Conservation (phyloP, 2,329 filamentous ascomycete species). For the Diaporthe destruens region DNA sequence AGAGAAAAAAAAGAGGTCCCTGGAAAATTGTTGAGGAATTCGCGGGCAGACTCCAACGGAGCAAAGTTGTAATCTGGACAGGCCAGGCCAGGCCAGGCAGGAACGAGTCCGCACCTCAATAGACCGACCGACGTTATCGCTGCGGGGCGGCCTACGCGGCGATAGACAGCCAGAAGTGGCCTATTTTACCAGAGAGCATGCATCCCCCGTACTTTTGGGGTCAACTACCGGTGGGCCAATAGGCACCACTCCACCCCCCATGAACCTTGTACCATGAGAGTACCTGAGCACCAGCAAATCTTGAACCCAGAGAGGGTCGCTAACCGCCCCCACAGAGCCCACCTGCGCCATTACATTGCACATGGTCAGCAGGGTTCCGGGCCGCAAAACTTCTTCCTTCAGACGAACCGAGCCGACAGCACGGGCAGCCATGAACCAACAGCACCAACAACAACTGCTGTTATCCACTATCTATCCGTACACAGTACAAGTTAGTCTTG, state of each 20-base stretch:
- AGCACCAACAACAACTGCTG: too few relatives aligned
- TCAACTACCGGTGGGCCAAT: slow-evolving; percentile 29
- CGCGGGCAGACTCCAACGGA: neutral
- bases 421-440: slow-evolving; percentile 11
- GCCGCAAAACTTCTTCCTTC: slow-evolving; percentile 2
- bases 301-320: neutral
- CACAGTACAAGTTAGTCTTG: neutral
- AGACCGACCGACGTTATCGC: slow-evolving; percentile 18
- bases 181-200: neutral
- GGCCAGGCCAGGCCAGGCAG: too few relatives aligned
- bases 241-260: neutral
- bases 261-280: slow-evolving; percentile 3
- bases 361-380: slow-evolving; percentile 26
- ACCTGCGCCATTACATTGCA: neutral
- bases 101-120: neutral
- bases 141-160: neutral
- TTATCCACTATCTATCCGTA: too few relatives aligned
- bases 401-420: slow-evolving; percentile 17
- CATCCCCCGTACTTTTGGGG: slow-evolving; percentile 28
- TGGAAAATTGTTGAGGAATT: slow-evolving; percentile 8
- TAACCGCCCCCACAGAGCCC: neutral
- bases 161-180: neutral
- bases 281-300: neutral
- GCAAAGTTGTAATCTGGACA: too few relatives aligned
- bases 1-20: neutral